Evolutionary conservation across 1,139 yeast genomes (phyloP).

Genomic region (Blastobotrys petasosporus): DNA sequence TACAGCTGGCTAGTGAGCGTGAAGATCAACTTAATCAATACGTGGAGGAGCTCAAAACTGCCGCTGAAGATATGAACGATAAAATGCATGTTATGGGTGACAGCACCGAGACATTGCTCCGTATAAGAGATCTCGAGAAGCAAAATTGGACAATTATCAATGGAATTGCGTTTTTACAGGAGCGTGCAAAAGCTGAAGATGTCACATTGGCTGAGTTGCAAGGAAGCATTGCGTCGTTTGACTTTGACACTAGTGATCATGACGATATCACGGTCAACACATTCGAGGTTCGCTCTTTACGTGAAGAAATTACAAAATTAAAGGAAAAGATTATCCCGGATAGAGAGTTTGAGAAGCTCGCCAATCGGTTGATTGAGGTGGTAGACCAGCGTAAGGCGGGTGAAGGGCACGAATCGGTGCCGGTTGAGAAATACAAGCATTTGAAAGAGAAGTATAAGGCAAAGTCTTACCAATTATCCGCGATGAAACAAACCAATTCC

Average conservation of each 20-base stretch:
- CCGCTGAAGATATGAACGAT: not conserved
- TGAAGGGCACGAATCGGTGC: not conserved
- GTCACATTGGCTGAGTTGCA: not conserved
- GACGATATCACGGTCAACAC: not conserved
- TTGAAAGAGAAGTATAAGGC: slow-evolving; percentile 3
- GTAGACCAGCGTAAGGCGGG: not conserved
- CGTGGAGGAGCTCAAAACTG: not conserved
- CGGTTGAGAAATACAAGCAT: slow-evolving; percentile 4
- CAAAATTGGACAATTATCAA: not conserved
- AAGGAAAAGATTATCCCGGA: slow-evolving; percentile 1
- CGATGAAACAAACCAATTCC: too few relatives aligned
- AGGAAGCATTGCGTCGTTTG: slow-evolving; percentile 8
- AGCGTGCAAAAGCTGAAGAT: slow-evolving; percentile 1
- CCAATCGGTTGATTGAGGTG: slow-evolving; percentile 4
- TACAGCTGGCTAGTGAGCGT: not conserved
- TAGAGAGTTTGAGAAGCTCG: not conserved
- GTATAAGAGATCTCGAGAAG: too few relatives aligned
- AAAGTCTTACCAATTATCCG: not conserved
- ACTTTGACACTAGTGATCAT: not conserved
- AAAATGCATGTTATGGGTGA: not conserved
- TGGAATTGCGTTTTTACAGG: slow-evolving; percentile 4
- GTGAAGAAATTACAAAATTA: not conserved
- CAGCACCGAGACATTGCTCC: too few relatives aligned
- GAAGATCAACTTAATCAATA: too few relatives aligned
- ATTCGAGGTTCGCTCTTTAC: not conserved